These are phyloP conservation scores for Penicillium mononematosum DNA, from an alignment of 495 filamentous ascomycete species.

Conservation along the genomic window DNA sequence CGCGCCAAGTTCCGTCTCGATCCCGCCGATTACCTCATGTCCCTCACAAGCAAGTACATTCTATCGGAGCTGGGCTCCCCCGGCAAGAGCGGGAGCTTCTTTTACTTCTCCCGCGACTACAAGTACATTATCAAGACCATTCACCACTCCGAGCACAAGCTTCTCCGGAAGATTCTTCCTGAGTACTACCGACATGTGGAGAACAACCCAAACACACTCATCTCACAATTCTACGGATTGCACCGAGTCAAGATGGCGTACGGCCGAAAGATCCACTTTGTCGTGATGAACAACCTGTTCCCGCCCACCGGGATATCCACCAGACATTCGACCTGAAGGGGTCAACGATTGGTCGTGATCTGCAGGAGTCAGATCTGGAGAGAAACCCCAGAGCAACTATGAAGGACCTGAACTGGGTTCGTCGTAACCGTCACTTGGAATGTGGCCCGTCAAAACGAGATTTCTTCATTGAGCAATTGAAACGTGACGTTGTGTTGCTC, in stretches of 20 bases:
- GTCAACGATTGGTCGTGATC: conserved; percentile 91
- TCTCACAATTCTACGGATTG: conserved; percentile 97
- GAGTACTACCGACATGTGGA: conserved; percentile 94
- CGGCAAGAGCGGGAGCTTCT: conserved; percentile 98
- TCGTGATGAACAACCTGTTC: conserved; percentile 99
- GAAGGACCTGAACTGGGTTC: conserved; percentile 97
- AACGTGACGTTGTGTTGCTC: conserved; percentile 79
- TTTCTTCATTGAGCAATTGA: conserved; percentile 82
- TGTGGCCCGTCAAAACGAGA: conserved; percentile 84
- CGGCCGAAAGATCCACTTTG: conserved; percentile 97
- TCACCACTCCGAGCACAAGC: conserved; percentile 93
- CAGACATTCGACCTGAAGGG: conserved; percentile 96
- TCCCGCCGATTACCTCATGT: conserved; percentile 97
- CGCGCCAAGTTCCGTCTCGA: conserved; percentile 86
- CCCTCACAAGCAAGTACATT: conserved; percentile 97
- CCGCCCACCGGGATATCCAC: conserved; percentile 96
- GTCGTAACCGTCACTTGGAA: conserved; percentile 79
- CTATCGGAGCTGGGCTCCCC: conserved; percentile 95
- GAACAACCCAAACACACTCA: conserved; percentile 89
- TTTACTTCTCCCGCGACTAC: conserved; percentile 99
- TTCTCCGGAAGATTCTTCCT: conserved; percentile 85
- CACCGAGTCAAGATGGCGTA: conserved; percentile 99
- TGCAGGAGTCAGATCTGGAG: conserved; percentile 81
- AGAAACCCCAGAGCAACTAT: conserved; percentile 88
- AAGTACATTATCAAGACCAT: conserved; percentile 99